Base-by-base conservation (phyloP, 2,329 filamentous ascomycete genomes). In the Exophiala alcalophila region DNA sequence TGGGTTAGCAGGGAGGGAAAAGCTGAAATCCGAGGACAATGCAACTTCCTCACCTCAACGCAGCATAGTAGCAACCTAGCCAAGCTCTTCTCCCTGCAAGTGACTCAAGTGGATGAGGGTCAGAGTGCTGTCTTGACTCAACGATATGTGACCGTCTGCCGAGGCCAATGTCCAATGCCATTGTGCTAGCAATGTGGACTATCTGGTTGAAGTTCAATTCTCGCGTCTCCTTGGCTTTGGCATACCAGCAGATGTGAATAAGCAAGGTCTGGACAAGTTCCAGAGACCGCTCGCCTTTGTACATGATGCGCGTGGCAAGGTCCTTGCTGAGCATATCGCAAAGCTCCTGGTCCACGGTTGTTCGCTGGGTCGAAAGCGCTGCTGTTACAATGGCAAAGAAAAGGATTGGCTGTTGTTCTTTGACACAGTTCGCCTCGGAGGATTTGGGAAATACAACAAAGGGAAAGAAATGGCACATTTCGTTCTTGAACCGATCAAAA, bases 141-240 rank as follows among this genome's bases (percentile, higher is more conserved):
- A 61, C 14, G 55, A 54, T 61, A 68, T 69, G 57, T 51, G 64
- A 62, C 50, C 72, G 70, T 48, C 77, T 76, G 11, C 83, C 85
- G 2, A 94, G 74, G 1, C 87, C 88, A 25, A 94, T 76, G 55
- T 94, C 88, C 40, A 92, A 80, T 15, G 83, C 83, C 81, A 94
- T 86, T 54, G 87, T 76, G 35, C 82, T 81, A 2, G 85, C 84
- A 57, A 87, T 80, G 61, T 94, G 86, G 29, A 87, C 79, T 53
- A 91, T 75, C 67, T 91, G 86, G 65, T 91, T 94, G 62, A 92
- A 94, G 61, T 91, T 91, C 58, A 91, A 78, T 64, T 92, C 84
- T 57, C 92, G 86, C 46, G 85, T 85, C 55, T 85, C 77, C 53
- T 91, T 81, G 0, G 87, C 86, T n/a, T 86, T 86, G 61, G 80